Percentiles rank a stretch among this genome's conserved stretches.
These are phyloP conservation scores for Chloromonas sp. DNA, from an alignment of 163 green algal species.

Conservation along the genomic window DNA sequence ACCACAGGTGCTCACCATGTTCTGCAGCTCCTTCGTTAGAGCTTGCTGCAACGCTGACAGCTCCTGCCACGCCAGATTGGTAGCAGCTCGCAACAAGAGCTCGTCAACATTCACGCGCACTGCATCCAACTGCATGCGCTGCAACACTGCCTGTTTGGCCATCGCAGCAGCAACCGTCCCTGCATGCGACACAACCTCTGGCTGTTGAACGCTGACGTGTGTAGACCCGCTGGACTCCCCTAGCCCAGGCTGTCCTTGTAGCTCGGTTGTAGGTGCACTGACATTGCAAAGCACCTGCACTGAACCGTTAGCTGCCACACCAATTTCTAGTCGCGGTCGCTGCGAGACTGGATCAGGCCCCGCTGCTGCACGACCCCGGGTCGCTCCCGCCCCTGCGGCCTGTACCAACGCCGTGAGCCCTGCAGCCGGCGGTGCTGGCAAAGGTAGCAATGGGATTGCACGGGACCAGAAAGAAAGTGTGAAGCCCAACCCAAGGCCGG, in stretches of 20 bases:
- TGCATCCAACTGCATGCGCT: conserved; percentile 16
- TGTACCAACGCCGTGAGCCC: not conserved
- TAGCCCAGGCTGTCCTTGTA: no score
- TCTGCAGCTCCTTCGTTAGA: conserved; percentile 14
- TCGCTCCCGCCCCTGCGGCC: not conserved
- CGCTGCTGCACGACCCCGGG: not conserved
- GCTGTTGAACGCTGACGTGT: not conserved
- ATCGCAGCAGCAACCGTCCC: not conserved
- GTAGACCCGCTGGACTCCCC: no score
- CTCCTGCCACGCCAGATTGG: conserved; percentile 26
- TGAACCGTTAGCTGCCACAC: conserved; percentile 15
- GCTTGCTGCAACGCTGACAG: conserved; percentile 12
- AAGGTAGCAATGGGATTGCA: conserved; percentile 22
- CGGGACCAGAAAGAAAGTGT: conserved; percentile 37
- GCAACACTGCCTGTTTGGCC: not conserved
- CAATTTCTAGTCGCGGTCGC: conserved; percentile 8
- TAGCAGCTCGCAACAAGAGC: conserved; percentile 39
- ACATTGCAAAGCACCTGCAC: conserved; percentile 11
- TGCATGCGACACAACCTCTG: not conserved
- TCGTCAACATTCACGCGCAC: conserved; percentile 40
- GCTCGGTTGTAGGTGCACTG: conserved; percentile 13
- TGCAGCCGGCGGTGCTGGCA: not conserved
- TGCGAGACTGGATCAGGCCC: not conserved
- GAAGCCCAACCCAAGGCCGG: conserved; percentile 31
- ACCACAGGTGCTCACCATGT: not conserved